phyloP scores from a whole-genome alignment of 2,329 filamentous ascomycete genomes.

The Lecanicillium sp. region DNA sequence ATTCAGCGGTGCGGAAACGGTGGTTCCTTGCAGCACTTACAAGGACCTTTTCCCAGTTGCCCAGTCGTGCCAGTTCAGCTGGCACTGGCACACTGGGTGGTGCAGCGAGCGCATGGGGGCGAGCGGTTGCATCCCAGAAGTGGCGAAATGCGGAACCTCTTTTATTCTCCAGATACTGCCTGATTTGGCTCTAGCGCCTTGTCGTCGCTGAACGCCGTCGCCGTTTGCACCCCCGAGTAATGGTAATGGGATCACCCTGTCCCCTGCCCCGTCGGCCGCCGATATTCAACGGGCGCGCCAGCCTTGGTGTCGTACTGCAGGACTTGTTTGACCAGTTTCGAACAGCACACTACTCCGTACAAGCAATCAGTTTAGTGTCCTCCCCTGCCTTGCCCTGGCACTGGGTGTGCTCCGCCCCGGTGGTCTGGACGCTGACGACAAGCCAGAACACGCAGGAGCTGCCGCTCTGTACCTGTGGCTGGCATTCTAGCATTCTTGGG shows the following conservation, averaged over 20 bases:
- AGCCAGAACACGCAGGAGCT: too few species aligned
- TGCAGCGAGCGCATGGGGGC: constrained; percentile 9
- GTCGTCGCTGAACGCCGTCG: constrained; percentile 1
- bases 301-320: too few species aligned
- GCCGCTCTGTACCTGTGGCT: too few species aligned
- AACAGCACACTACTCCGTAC: too few species aligned
- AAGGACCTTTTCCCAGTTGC: constrained; percentile 2
- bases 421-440: too few species aligned
- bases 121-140: constrained; percentile 1
- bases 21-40: constrained; percentile 11
- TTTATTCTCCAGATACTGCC: constrained; percentile 13
- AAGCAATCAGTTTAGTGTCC: too few species aligned
- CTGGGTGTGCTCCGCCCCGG: too few species aligned
- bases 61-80: constrained; percentile 10
- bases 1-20: constrained; percentile 8
- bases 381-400: too few species aligned
- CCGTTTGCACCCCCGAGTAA: background rate
- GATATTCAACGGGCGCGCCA: constrained; percentile 13
- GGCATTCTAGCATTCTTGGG: background rate
- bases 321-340: too few species aligned
- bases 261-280: constrained; percentile 4
- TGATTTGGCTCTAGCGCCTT: constrained; percentile 3
- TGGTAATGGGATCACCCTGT: constrained; percentile 3
- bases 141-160: background rate
- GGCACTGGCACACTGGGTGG: constrained; percentile 1